Evolutionary conservation across 2,329 filamentous ascomycete species (phyloP).

Genomic region (Cercospora sp.): DNA sequence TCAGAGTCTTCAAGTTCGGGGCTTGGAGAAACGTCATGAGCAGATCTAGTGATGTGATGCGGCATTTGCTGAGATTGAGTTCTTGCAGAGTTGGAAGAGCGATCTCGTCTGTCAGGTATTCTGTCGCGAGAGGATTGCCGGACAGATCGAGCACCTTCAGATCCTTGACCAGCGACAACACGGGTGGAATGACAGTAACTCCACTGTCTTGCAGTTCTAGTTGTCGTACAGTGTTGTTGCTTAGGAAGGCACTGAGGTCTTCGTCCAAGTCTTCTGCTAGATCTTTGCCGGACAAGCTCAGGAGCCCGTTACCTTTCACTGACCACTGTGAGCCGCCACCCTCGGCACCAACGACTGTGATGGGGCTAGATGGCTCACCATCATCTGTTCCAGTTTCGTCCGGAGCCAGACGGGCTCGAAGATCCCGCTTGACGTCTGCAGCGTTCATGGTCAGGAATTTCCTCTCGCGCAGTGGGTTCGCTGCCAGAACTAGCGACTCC

Average conservation of each 20-base stretch:
- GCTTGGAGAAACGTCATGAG: slow-evolving; percentile 69
- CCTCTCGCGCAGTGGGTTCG: slow-evolving; percentile 88
- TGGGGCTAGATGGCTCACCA: slow-evolving; percentile 26
- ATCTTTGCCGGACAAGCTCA: slow-evolving; percentile 44
- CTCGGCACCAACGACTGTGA: slow-evolving; percentile 29
- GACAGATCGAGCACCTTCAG: slow-evolving; percentile 56
- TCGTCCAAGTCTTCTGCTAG: slow-evolving; percentile 44
- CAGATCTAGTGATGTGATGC: slow-evolving; percentile 67
- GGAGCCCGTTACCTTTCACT: slow-evolving; percentile 38
- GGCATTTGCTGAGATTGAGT: slow-evolving; percentile 73
- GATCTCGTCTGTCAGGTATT: slow-evolving; percentile 65
- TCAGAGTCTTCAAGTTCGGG: slow-evolving; percentile 71
- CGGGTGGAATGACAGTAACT: slow-evolving; percentile 66
- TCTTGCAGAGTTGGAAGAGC: slow-evolving; percentile 71
- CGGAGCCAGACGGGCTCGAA: slow-evolving; percentile 67
- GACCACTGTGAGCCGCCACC: slow-evolving; percentile 29
- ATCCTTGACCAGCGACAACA: slow-evolving; percentile 68
- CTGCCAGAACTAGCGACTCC: slow-evolving; percentile 71
- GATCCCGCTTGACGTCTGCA: slow-evolving; percentile 74
- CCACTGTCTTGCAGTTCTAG: slow-evolving; percentile 76
- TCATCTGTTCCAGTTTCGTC: slow-evolving; percentile 43
- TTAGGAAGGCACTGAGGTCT: slow-evolving; percentile 46
- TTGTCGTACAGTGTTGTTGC: slow-evolving; percentile 52
- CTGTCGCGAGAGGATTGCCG: slow-evolving; percentile 47
- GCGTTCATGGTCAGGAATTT: slow-evolving; percentile 80